phyloP scores from a whole-genome alignment of 1,284 basidiomycete species.

The Thelephora terrestris region DNA sequence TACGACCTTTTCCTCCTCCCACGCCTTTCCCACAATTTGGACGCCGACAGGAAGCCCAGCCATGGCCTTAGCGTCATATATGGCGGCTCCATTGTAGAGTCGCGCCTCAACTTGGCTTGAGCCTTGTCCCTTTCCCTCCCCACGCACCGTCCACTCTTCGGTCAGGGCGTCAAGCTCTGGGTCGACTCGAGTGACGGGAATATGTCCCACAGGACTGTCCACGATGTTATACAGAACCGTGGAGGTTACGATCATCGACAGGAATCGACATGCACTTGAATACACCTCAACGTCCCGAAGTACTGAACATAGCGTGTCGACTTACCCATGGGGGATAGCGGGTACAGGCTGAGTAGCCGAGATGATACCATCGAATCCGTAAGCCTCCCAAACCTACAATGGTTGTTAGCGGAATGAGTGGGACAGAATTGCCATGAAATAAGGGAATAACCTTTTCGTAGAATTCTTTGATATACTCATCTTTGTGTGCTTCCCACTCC shows the following conservation, averaged over 20 bases:
- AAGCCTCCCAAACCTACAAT: slow-evolving; percentile 58
- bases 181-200: slow-evolving; percentile 79
- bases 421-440: background rate
- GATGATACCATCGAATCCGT: slow-evolving; percentile 67
- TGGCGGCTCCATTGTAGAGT: slow-evolving; percentile 39
- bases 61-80: slow-evolving; percentile 66
- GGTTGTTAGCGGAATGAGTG: background rate
- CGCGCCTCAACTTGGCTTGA: slow-evolving; percentile 45
- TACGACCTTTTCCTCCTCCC: slow-evolving; percentile 83
- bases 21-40: slow-evolving; percentile 69
- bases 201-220: slow-evolving; percentile 64
- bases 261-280: background rate
- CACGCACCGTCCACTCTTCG: slow-evolving; percentile 39
- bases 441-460: slow-evolving; percentile 38
- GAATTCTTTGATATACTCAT: slow-evolving; percentile 43
- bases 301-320: background rate
- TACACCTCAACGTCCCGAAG: slow-evolving; percentile 13
- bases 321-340: slow-evolving; percentile 61
- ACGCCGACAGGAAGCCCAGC: slow-evolving; percentile 76
- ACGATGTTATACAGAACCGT: slow-evolving; percentile 60
- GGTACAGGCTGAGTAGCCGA: slow-evolving; percentile 68
- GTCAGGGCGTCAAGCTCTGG: slow-evolving; percentile 48
- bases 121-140: slow-evolving; percentile 29
- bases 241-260: slow-evolving; percentile 12
- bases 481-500: slow-evolving; percentile 24